Percentiles rank a stretch among this genome's conserved stretches.
Conservation (phyloP, 495 filamentous ascomycete genomes). For the Pyronema omphalodes region DNA sequence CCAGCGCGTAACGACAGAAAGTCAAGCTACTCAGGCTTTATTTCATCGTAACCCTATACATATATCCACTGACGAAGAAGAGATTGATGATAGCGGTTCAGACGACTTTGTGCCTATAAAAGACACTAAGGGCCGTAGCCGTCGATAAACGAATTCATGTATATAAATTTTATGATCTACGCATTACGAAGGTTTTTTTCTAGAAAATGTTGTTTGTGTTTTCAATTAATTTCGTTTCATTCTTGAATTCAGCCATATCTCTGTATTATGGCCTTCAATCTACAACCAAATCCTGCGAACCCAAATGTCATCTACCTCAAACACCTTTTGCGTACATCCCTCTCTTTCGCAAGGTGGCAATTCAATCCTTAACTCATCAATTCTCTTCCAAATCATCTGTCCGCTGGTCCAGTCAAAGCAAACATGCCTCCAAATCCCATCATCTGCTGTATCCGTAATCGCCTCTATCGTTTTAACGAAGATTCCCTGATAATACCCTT, state of each 20-base stretch:
- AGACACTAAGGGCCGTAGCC: too few species aligned
- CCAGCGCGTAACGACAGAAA: slow-evolving; percentile 21
- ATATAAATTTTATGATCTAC: too few species aligned
- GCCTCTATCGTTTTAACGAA: not conserved
- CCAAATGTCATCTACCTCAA: slow-evolving; percentile 6
- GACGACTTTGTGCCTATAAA: slow-evolving; percentile 21
- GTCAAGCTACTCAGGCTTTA: slow-evolving; percentile 29
- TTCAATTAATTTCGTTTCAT: too few species aligned
- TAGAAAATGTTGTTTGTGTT: too few species aligned
- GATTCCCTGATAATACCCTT: not conserved
- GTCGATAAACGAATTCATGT: too few species aligned
- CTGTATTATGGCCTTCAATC: not conserved
- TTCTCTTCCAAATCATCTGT: not conserved
- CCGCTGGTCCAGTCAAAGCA: slow-evolving; percentile 3
- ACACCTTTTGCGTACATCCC: not conserved
- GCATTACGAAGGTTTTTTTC: too few species aligned
- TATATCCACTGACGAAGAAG: slow-evolving; percentile 59
- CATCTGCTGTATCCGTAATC: not conserved
- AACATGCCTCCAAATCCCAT: not conserved
- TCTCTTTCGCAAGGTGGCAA: not conserved
- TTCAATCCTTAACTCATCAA: not conserved
- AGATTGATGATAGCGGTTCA: slow-evolving; percentile 42
- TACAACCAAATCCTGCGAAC: not conserved
- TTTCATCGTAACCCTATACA: slow-evolving; percentile 58
- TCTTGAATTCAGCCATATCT: not conserved